phyloP scores from a whole-genome alignment of 345 rosid genomes.

The Eutrema heterophyllum region DNA sequence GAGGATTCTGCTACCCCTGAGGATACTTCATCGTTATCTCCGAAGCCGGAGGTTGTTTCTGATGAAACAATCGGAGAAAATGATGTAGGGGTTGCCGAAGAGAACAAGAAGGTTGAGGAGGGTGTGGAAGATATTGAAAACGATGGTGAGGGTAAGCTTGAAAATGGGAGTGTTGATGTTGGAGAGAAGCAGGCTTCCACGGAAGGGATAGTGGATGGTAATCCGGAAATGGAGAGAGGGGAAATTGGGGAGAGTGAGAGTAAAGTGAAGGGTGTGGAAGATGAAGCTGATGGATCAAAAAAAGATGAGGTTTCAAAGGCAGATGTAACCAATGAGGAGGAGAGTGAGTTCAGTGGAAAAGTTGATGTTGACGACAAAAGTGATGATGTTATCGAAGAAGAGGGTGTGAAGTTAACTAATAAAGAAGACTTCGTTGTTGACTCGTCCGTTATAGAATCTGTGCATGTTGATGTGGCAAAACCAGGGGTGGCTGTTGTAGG shows the following conservation, averaged over 20 bases:
- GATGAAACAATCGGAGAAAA: conserved; percentile 20
- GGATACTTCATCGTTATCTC: conserved; percentile 21
- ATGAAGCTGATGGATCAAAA: conserved; percentile 21
- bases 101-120: conserved; percentile 19
- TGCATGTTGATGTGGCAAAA: conserved; percentile 31
- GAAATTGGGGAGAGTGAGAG: conserved; percentile 18
- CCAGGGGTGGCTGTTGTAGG: conserved; percentile 40
- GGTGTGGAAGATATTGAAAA: conserved; percentile 20
- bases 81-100: conserved; percentile 22
- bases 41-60: conserved; percentile 22
- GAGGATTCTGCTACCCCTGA: conserved; percentile 13
- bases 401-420: conserved; percentile 26
- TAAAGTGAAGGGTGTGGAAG: conserved; percentile 29
- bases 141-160: conserved; percentile 26
- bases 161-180: conserved; percentile 24
- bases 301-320: conserved; percentile 15
- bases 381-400: conserved; percentile 13
- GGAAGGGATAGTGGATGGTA: conserved; percentile 16
- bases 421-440: conserved; percentile 30
- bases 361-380: conserved; percentile 27
- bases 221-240: background rate
- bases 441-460: conserved; percentile 30
- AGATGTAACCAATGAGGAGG: conserved; percentile 11
- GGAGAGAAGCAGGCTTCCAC: conserved; percentile 33
- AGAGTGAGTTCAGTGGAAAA: conserved; percentile 2